Evolutionary conservation across 2,329 filamentous ascomycete genomes (phyloP), one percentile per base, ranked within the genome.

Genomic region (Colletotrichum sp.): DNA sequence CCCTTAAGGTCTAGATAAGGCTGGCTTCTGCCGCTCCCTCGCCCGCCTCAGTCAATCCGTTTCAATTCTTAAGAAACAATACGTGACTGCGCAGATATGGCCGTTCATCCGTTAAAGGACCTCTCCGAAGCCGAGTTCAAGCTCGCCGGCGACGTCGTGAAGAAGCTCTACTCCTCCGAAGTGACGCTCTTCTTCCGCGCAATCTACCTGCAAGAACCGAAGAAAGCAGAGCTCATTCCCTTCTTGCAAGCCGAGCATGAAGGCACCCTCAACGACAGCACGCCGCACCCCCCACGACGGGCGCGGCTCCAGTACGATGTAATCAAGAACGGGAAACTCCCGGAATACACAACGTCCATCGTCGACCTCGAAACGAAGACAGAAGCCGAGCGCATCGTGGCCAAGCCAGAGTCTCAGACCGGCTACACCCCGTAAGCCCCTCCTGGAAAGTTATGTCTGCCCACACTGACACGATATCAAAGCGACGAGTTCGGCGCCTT

Each of bases 211-310:
- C 86, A 92, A 57, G 92, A 94, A 78, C 92, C 92, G 2, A 85
- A 87, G 32, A 94, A 93, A 83, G 85, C 85, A 49, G 87, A 91
- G 49, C 87, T 93, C 9, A 81, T 92, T 8, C 88, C 88, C 2
- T 94, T 92, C 79, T 86, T 94, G 26, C 90, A 92, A 65, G 91
- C 90, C 5, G 92, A 94, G 80, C 89, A 93, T 77, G 86, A 85
- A n/a, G 89, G 89, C 5, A 81, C 83, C 24, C 81, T 88, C 13
- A 83, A 89, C 0, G 86, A 86, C 2, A 79, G 81, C 12, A 85
- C 85, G 5, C 84, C 84, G 64, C 85, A 88, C 24, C 83, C 89
- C 9, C 84, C 88, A 2, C 87, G 90, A 69, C 85, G 85, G 71
- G 84, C 88, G 49, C 85, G 85, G 78, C 86, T 90, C 72, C 80